These are phyloP conservation scores for Phytophthora idaei DNA, from an alignment of 352 stramenopile genomes.

Conservation along the genomic window DNA sequence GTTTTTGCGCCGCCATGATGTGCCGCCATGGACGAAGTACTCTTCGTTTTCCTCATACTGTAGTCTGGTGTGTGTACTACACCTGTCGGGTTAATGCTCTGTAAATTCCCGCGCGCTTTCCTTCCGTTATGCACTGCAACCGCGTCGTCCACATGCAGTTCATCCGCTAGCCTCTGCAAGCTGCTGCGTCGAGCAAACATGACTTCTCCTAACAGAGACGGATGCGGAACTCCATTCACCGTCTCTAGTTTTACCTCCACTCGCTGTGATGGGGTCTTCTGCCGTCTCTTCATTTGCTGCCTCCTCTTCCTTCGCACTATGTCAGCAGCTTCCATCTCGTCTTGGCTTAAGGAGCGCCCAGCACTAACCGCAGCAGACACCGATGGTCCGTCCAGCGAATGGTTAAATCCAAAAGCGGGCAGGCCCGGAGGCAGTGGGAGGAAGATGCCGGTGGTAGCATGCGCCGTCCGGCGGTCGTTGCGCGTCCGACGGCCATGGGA, in stretches of 20 bases:
- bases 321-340: constrained; percentile 34
- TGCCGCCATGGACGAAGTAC: constrained; percentile 11
- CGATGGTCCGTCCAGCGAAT: constrained; percentile 13
- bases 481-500: constrained; percentile 35
- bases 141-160: constrained; percentile 44
- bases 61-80: constrained; percentile 13
- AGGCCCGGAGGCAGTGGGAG: constrained; percentile 7
- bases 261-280: constrained; percentile 27
- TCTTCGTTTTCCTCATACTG: constrained; percentile 26
- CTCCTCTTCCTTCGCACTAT: constrained; percentile 24
- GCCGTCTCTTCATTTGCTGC: constrained; percentile 36
- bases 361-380: constrained; percentile 18
- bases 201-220: constrained; percentile 40
- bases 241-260: constrained; percentile 12
- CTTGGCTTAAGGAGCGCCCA: constrained; percentile 35
- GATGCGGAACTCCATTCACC: constrained; percentile 36
- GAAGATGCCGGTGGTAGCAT: constrained; percentile 8
- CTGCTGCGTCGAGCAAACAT: constrained; percentile 53
- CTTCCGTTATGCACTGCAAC: constrained; percentile 20
- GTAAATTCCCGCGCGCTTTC: constrained; percentile 4
- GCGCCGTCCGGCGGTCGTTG: constrained; percentile 21
- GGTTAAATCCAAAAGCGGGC: constrained; percentile 9
- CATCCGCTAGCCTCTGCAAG: constrained; percentile 61
- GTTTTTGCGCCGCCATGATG: constrained; percentile 20
- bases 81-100: constrained; percentile 8